These are phyloP conservation scores for Volvariella surrecta DNA, from an alignment of 1,284 basidiomycete species.

Conservation along the genomic window DNA sequence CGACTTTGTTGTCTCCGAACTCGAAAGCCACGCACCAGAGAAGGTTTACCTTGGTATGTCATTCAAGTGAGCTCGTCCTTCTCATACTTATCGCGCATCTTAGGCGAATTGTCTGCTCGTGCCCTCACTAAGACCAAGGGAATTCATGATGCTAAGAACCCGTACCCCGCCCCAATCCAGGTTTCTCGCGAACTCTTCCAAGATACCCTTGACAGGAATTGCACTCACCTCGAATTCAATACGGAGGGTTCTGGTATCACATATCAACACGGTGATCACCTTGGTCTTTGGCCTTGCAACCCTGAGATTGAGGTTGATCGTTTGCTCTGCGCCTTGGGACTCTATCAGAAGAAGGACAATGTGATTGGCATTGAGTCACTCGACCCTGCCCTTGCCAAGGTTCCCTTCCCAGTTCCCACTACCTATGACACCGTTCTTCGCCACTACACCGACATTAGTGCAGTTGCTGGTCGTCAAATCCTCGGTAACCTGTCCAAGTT, in stretches of 20 bases:
- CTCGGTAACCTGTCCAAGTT: constrained; percentile 83
- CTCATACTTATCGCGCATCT: constrained; percentile 7
- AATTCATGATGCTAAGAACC: constrained; percentile 96
- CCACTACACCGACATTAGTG: constrained; percentile 95
- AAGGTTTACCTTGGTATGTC: constrained; percentile 85
- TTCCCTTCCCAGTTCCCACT: constrained; percentile 96
- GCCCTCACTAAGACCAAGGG: constrained; percentile 87
- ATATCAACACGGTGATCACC: constrained; percentile 98
- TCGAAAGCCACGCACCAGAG: constrained; percentile 63
- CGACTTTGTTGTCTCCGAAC: constrained; percentile 88
- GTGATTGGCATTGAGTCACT: constrained; percentile 92
- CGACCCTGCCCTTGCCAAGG: constrained; percentile 96
- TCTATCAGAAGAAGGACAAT: constrained; percentile 69
- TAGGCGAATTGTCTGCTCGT: constrained; percentile 84
- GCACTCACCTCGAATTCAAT: constrained; percentile 92
- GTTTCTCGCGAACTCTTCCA: constrained; percentile 82
- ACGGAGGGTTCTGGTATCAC: constrained; percentile 93
- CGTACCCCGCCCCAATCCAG: constrained; percentile 81
- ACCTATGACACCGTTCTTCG: constrained; percentile 93
- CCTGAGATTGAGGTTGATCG: constrained; percentile 89
- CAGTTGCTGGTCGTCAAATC: constrained; percentile 89
- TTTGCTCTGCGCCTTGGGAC: constrained; percentile 79
- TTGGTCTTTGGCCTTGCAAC: constrained; percentile 96
- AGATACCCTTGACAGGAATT: constrained; percentile 74
- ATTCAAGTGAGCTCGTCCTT: constrained; percentile 3